These are phyloP conservation scores for Penstemon eatonii DNA, from an alignment of 257 asterid genomes.

Conservation along the genomic window DNA sequence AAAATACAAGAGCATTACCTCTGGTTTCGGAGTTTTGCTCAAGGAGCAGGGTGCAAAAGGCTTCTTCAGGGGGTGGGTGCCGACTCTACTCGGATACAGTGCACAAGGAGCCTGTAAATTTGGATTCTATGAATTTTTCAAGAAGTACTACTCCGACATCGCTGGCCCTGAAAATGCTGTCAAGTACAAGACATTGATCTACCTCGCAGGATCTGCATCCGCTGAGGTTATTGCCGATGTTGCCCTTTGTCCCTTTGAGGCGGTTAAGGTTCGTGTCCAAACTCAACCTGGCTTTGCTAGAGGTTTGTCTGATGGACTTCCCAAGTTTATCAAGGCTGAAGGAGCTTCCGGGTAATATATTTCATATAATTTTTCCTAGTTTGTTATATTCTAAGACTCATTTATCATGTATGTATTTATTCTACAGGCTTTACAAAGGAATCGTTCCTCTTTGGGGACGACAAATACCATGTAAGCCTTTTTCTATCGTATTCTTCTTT, in stretches of 20 bases:
- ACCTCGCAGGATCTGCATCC: conserved; percentile 61
- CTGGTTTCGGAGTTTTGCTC: conserved; percentile 48
- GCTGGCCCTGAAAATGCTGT: conserved; percentile 55
- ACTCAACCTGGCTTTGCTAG: conserved; percentile 63
- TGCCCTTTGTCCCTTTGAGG: conserved; percentile 59
- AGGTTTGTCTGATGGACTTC: conserved; percentile 57
- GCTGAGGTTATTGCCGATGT: conserved; percentile 57
- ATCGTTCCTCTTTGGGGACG: conserved; percentile 65
- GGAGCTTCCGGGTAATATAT: conserved; percentile 46
- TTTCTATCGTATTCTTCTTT: background rate
- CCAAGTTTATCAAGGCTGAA: conserved; percentile 48
- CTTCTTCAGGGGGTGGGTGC: conserved; percentile 55
- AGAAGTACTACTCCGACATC: conserved; percentile 57
- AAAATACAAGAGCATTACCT: conserved; percentile 50
- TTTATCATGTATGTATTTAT: background rate
- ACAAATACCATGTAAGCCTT: conserved; percentile 58
- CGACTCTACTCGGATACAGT: conserved; percentile 56
- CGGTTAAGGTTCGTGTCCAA: conserved; percentile 63
- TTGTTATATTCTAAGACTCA: background rate
- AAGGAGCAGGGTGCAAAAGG: conserved; percentile 52
- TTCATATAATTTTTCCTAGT: background rate
- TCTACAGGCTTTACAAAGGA: conserved; percentile 54
- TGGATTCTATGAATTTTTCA: conserved; percentile 56
- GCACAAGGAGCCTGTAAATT: conserved; percentile 58
- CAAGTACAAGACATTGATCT: conserved; percentile 54